Percentiles rank a stretch among this genome's conserved stretches.
Evolutionary conservation across 495 filamentous ascomycete species (phyloP).

Genomic region (Parmelia sp.): DNA sequence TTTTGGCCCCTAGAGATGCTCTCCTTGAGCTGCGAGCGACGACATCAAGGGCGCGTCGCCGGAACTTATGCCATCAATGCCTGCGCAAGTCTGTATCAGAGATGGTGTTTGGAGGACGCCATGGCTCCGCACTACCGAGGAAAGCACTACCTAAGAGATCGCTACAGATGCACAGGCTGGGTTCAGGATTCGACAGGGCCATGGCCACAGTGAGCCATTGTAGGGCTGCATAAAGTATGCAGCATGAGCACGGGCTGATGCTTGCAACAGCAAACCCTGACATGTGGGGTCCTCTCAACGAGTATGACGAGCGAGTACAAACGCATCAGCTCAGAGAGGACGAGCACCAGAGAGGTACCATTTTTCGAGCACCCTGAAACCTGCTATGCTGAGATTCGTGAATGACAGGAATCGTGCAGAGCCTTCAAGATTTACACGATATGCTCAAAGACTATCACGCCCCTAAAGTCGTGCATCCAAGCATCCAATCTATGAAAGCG

Average conservation of each 20-base stretch:
- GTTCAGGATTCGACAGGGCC: neutral
- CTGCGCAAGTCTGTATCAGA: neutral
- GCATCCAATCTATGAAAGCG: conserved; percentile 59
- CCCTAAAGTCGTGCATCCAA: conserved; percentile 68
- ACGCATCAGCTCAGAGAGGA: conserved; percentile 72
- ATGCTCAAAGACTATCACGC: conserved; percentile 68
- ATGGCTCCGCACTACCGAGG: neutral
- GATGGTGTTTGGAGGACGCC: neutral
- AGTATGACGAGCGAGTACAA: conserved; percentile 77
- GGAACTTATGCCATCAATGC: conserved; percentile 5
- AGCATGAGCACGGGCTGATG: neutral
- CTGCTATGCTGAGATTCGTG: neutral
- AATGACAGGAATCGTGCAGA: conserved; percentile 66
- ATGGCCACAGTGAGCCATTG: conserved; percentile 22
- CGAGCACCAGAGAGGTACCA: conserved; percentile 66
- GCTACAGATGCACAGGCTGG: neutral
- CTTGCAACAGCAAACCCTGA: conserved; percentile 20
- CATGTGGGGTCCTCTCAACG: conserved; percentile 64
- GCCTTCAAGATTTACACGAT: conserved; percentile 82
- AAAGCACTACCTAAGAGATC: neutral
- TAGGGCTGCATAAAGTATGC: neutral
- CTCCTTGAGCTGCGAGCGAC: conserved; percentile 3
- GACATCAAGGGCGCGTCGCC: neutral
- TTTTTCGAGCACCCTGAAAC: neutral
- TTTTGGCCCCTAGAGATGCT: conserved; percentile 5